Evolutionary conservation across 495 filamentous ascomycete genomes (phyloP), one percentile per base, ranked within the genome.

Genomic region (Rhizodiscina lignyota): DNA sequence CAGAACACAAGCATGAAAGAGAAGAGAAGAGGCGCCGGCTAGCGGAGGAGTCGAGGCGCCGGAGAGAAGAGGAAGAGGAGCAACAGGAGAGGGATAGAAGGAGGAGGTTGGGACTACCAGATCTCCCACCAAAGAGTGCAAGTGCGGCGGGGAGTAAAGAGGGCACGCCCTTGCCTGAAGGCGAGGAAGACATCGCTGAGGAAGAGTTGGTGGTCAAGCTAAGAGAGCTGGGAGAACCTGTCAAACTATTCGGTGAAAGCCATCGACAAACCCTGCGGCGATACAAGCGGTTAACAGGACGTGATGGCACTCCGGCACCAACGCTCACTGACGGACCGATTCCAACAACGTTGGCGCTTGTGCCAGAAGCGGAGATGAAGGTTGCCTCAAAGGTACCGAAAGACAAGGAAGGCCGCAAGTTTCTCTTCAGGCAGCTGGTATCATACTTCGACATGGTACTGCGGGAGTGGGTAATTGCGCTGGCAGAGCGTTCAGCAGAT

Each of bases 361-460:
- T 97, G 5, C 67, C 76, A 0, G 85, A 92, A 61, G 64, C 70
- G 42, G 73, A 89, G 32, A 94, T 96, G 86, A 81, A 83, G 49
- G 70, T 96, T 5, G 61, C 74, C 3, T 48, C 57, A 22, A 68
- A 58, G 15, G 52, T 77, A 29, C 82, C 31, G 52, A 64, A 48
- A 52, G 57, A 50, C 22, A 27, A 33, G 15, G 65, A 64, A 11
- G 70, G 54, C 0, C 68, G 70, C 8, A 53, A 63, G 16, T 78
- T 73, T 51, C 60, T 97, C 23, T 85, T 77, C 66, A 69, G 86
- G 1, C 89, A 97, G 58, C 64, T 97, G 37, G 77, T 77, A 4
- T 82, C 77, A 11, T 97, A 92, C 54, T 96, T 97, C 64, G 81
- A 77, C 41, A 79, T 97, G 74, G 72, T 97, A 15, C 62, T 97